A percentile compares a stretch with the other conserved stretches of the same genome.
These are phyloP conservation scores for Camellia japonica DNA, from an alignment of 148 eudicot species.

Conservation along the genomic window DNA sequence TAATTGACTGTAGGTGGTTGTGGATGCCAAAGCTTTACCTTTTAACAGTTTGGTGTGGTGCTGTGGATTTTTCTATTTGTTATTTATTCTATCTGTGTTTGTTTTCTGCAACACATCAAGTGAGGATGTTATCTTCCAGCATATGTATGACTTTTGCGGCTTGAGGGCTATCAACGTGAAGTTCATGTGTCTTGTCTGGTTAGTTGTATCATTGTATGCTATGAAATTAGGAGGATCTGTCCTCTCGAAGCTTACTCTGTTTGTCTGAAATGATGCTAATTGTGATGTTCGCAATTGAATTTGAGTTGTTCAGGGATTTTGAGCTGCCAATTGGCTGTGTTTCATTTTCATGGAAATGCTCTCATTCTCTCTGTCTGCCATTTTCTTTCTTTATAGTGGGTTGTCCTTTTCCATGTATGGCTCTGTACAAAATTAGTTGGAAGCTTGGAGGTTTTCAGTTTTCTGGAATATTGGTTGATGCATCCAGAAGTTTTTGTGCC, in stretches of 20 bases:
- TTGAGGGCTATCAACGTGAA: not conserved
- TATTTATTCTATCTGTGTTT: not conserved
- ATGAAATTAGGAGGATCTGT: not conserved
- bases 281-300: not conserved
- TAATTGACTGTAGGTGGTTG: not conserved
- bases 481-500: too few species aligned
- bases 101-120: not conserved
- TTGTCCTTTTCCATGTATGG: not conserved
- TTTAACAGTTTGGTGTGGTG: not conserved
- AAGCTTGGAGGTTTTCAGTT: not conserved
- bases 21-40: slow-evolving; percentile 4
- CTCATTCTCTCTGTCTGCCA: not conserved
- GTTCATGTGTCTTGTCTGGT: not conserved
- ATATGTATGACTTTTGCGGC: not conserved
- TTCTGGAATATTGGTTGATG: not conserved
- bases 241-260: not conserved
- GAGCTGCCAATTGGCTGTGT: not conserved
- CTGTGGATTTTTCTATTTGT: not conserved
- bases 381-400: not conserved
- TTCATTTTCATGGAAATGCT: not conserved
- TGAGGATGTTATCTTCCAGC: not conserved
- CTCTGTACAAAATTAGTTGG: not conserved
- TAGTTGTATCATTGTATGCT: not conserved
- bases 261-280: not conserved
- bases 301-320: not conserved